Conservation (phyloP, 768 basidiomycete genomes). For the Tylopilus felleus region DNA sequence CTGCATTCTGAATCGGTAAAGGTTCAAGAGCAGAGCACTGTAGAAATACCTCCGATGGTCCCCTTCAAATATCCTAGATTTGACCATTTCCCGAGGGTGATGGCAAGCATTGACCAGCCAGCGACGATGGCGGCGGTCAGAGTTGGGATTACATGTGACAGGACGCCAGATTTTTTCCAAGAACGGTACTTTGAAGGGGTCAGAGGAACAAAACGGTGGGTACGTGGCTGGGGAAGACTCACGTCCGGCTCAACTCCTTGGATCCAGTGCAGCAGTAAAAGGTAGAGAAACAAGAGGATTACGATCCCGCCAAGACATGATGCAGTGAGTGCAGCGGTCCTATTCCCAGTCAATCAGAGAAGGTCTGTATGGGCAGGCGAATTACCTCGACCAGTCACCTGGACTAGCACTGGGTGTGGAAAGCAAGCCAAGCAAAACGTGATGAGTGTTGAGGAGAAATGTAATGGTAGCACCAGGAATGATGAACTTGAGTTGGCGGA, state of each 20-base stretch:
- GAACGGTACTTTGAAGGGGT: conserved; percentile 54
- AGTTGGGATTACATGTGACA: conserved; percentile 68
- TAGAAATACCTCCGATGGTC: conserved; percentile 52
- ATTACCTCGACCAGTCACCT: conserved; percentile 52
- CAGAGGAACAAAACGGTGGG: not conserved
- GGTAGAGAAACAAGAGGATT: conserved; percentile 66
- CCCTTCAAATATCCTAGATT: conserved; percentile 62
- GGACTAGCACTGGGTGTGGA: conserved; percentile 28
- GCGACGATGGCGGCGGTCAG: conserved; percentile 66
- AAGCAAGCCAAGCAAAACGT: conserved; percentile 45
- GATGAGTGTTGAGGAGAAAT: conserved; percentile 56
- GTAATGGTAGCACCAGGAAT: conserved; percentile 66
- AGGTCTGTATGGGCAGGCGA: not conserved
- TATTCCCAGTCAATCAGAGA: conserved; percentile 26
- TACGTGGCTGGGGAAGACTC: conserved; percentile 26
- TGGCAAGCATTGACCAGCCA: conserved; percentile 62
- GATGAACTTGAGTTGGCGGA: conserved; percentile 72
- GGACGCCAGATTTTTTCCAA: conserved; percentile 67
- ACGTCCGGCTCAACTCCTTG: conserved; percentile 70
- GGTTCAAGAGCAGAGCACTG: not conserved
- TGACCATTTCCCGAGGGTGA: conserved; percentile 67
- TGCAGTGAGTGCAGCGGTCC: conserved; percentile 52
- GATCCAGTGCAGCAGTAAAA: conserved; percentile 64
- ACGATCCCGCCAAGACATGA: conserved; percentile 57
- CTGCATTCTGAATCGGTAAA: conserved; percentile 34